Evolutionary conservation across 2,329 filamentous ascomycete genomes (phyloP).

Genomic region (Chrysoporthe deuterocubensis): DNA sequence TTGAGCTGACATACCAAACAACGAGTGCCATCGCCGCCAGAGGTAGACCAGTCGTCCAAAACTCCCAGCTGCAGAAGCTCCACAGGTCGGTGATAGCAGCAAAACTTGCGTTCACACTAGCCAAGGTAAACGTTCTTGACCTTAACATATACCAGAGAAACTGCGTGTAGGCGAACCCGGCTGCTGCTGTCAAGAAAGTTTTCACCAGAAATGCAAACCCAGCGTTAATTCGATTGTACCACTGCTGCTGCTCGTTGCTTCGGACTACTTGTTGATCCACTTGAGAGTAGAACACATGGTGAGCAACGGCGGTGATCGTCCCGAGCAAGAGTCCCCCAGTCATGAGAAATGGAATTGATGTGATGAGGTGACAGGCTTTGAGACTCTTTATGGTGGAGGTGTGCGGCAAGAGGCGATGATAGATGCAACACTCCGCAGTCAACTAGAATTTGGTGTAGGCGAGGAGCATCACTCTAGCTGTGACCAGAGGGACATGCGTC

Average conservation of each 20-base stretch:
- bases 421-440: neutral
- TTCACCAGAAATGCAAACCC: neutral
- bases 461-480: too few species aligned
- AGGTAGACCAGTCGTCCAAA: neutral
- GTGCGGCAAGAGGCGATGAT: neutral
- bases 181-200: neutral
- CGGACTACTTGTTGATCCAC: neutral
- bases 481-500: too few species aligned
- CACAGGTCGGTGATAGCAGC: neutral
- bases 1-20: neutral
- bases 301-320: neutral
- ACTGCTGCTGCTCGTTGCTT: neutral
- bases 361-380: neutral
- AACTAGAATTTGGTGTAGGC: too few species aligned
- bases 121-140: neutral
- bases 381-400: neutral
- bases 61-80: neutral
- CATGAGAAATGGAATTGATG: slow-evolving; percentile 4
- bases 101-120: neutral
- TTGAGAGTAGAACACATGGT: slow-evolving; percentile 5
- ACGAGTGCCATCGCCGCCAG: neutral
- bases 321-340: neutral
- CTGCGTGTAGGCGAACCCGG: slow-evolving; percentile 3
- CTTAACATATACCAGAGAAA: neutral
- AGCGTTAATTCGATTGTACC: neutral